phyloP scores from a whole-genome alignment of 257 asterid species.

The Cinchona pubescens region DNA sequence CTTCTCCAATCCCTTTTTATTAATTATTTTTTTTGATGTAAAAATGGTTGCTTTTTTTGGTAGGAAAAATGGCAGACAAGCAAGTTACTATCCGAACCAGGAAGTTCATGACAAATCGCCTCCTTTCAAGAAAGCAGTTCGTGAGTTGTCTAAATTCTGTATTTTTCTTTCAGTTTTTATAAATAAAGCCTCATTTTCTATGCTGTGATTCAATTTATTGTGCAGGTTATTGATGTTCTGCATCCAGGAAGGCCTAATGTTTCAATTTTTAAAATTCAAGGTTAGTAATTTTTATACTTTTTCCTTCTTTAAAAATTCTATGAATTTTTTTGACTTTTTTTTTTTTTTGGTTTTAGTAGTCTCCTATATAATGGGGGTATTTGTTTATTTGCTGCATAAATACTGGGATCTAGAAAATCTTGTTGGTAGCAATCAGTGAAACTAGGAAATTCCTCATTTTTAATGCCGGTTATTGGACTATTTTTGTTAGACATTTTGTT shows the following conservation, averaged over 20 bases:
- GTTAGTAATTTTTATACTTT: slow-evolving; percentile 22
- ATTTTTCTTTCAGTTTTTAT: neutral
- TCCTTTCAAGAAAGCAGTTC: slow-evolving; percentile 83
- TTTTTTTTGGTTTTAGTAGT: too few species aligned
- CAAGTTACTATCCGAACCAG: slow-evolving; percentile 82
- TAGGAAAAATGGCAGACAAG: slow-evolving; percentile 82
- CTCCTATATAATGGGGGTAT: too few species aligned
- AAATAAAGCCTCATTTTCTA: neutral
- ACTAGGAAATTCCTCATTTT: neutral
- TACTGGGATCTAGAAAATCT: too few species aligned
- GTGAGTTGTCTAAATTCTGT: slow-evolving; percentile 29
- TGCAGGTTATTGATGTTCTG: slow-evolving; percentile 74
- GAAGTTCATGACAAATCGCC: slow-evolving; percentile 90
- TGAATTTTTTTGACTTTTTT: neutral
- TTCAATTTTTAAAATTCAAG: too few species aligned
- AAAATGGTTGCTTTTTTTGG: too few species aligned
- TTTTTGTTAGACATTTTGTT: neutral
- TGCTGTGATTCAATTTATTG: neutral
- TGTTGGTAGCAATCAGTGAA: too few species aligned
- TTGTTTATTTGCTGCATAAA: neutral
- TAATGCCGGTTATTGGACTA: neutral
- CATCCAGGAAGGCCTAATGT: slow-evolving; percentile 93
- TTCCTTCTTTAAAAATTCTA: neutral
- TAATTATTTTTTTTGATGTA: too few species aligned
- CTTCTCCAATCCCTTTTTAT: too few species aligned